Conservation (phyloP, 371 early-diverging fungal genomes). For the Amoeboaphelidium protococcarum region DNA sequence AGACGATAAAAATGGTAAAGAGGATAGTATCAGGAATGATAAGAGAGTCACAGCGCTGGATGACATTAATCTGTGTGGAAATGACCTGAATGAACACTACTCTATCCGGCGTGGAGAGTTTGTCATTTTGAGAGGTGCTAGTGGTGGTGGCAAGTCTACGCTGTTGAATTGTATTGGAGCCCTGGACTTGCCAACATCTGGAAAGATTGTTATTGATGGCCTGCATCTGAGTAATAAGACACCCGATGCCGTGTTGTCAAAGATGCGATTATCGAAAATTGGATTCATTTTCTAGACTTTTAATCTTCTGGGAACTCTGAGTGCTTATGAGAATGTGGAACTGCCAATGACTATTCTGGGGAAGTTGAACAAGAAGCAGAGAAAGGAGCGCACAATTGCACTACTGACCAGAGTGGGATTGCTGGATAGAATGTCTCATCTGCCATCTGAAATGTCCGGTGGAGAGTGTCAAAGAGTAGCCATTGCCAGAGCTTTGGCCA, state of each 20-base stretch:
- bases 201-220: conserved; percentile 8
- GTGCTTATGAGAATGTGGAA: conserved; percentile 12
- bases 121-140: conserved; percentile 10
- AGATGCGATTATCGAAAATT: conserved; percentile 9
- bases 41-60: conserved; percentile 7
- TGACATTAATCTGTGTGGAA: conserved; percentile 7
- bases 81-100: conserved; percentile 7
- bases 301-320: conserved; percentile 10
- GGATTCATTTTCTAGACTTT: conserved; percentile 13
- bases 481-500: conserved; percentile 12
- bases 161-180: conserved; percentile 7
- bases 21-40: conserved; percentile 5
- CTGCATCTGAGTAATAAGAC: conserved; percentile 3
- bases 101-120: conserved; percentile 11
- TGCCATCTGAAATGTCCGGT: conserved; percentile 12
- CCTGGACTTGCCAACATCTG: conserved; percentile 5
- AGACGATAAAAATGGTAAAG: no score
- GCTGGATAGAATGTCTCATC: conserved; percentile 9
- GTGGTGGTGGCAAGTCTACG: conserved; percentile 6
- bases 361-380: conserved; percentile 3
- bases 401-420: conserved; percentile 8
- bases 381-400: conserved; percentile 5
- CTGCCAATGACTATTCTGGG: conserved; percentile 11
- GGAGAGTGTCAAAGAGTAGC: conserved; percentile 13
- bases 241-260: conserved; percentile 7